A percentile compares a stretch with the other conserved stretches of the same genome.
Evolutionary conservation across 306 rosid species (phyloP).

Genomic region (Sophora flavescens): DNA sequence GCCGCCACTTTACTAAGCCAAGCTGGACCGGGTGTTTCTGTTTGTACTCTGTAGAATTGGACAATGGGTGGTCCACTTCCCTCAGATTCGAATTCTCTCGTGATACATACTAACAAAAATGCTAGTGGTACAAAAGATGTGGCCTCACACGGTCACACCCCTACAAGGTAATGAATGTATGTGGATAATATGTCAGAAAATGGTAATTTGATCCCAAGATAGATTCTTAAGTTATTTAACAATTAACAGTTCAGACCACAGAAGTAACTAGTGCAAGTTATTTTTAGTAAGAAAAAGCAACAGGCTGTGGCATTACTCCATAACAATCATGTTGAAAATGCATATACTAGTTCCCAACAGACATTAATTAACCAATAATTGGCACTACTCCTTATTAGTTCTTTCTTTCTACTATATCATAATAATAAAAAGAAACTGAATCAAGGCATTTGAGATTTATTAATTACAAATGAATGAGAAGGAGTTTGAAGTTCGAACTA

Average conservation of each 20-base stretch:
- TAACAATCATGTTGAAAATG: neutral
- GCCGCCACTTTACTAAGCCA: neutral
- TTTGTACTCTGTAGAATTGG: neutral
- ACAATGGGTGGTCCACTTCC: constrained; percentile 5
- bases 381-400: neutral
- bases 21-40: constrained; percentile 28
- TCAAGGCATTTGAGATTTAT: too few species aligned
- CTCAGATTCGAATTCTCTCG: constrained; percentile 21
- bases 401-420: too few species aligned
- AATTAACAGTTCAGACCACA: neutral
- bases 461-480: neutral
- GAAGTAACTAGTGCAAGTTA: neutral
- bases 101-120: constrained; percentile 35
- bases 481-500: neutral
- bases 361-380: neutral
- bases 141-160: neutral
- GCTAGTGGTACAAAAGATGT: neutral
- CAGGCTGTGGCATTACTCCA: neutral
- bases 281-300: neutral
- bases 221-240: neutral
- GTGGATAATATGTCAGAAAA: neutral
- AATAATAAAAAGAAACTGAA: too few species aligned
- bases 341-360: neutral
- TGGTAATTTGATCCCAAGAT: constrained; percentile 11
- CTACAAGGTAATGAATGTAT: too few species aligned